Percentiles rank a stretch among this genome's conserved stretches.
Conservation (phyloP, 2,329 filamentous ascomycete species). For the Cyclaneusma minus region DNA sequence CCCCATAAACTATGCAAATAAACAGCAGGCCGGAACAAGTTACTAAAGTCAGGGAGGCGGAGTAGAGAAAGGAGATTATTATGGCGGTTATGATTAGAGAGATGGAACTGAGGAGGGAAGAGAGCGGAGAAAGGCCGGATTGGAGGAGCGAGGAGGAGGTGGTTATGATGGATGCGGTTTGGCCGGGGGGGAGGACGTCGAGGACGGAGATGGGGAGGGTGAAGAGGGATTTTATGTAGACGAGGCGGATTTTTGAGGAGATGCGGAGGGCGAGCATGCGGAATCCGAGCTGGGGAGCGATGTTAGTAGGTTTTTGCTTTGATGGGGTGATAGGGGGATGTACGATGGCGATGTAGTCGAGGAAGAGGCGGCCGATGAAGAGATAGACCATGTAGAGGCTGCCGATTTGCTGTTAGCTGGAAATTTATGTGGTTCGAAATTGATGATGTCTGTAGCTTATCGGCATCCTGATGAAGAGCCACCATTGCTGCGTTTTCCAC, state of each 20-base stretch:
- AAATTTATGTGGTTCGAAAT: no score
- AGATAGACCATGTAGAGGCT: slow-evolving; percentile 43
- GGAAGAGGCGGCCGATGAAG: slow-evolving; percentile 35
- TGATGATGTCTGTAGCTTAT: no score
- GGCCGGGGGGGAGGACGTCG: slow-evolving; percentile 46
- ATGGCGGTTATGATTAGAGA: slow-evolving; percentile 36
- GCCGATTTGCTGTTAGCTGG: slow-evolving; percentile 1
- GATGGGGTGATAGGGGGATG: slow-evolving; percentile 5
- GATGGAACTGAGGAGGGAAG: slow-evolving; percentile 37
- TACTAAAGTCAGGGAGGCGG: slow-evolving; percentile 42
- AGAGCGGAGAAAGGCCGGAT: slow-evolving; percentile 44
- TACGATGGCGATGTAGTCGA: slow-evolving; percentile 40
- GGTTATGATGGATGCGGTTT: slow-evolving; percentile 46
- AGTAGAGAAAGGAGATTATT: slow-evolving; percentile 37
- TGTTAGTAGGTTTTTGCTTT: slow-evolving; percentile 16
- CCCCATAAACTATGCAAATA: slow-evolving; percentile 29
- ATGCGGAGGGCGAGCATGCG: slow-evolving; percentile 45
- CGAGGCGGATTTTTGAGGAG: slow-evolving; percentile 41
- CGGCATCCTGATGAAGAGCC: no score
- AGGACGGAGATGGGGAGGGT: slow-evolving; percentile 50
- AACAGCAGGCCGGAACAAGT: slow-evolving; percentile 38
- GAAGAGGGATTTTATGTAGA: slow-evolving; percentile 49
- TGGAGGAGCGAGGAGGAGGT: slow-evolving; percentile 48
- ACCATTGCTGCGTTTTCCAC: no score
- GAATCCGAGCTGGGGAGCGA: slow-evolving; percentile 30